Evolutionary conservation across 805 yeast species (phyloP), one percentile per base, ranked within the genome.

Genomic region (Jamesozyma lodderae): DNA sequence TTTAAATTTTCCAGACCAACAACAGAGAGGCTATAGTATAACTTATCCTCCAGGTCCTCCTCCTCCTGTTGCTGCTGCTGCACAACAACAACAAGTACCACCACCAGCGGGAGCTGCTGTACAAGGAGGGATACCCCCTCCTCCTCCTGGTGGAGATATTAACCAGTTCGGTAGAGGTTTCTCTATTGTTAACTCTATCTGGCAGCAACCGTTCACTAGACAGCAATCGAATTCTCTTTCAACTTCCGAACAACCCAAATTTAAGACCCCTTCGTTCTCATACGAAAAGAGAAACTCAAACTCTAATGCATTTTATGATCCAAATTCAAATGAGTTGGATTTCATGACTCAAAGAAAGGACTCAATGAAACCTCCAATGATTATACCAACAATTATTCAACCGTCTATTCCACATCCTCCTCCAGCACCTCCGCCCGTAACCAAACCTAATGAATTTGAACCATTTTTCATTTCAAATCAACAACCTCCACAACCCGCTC

Each of bases 161-260:
- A 39, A 31, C 24, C 53, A 49, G 16, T 46, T 56, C 15, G 53
- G 55, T 5, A 47, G 62, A 35, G 61, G 63, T 7, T 56, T 48
- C 35, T 55, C 60, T 6, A 55, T 59, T 13, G 54, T 59, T 8
- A 57, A 57, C 41, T 51, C 51, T 21, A 27, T 55, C 16, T 50
- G 55, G 52, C 50, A 46, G 15, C 49, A 32, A 25, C 48, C 37
- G 41, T 47, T 9, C 11, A 17, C 8, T 29, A 11, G 14, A 22
- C 10, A 20, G 16, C 35, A 15, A 21, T 21, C 35, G 6, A 9
- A 25, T 8, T 10, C 10, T 22, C 24, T 10, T 10, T 10, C 24
- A 22, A 7, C 24, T 10, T 30, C 30, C 22, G 21, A 31, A 33
- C 31, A 17, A 13, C 25, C 36, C 3, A 30, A 15, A 14, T 40